A percentile compares a stretch with the other conserved stretches of the same genome.
Conservation (phyloP, 2,329 filamentous ascomycete genomes). For the Colletotrichum orbiculare region DNA sequence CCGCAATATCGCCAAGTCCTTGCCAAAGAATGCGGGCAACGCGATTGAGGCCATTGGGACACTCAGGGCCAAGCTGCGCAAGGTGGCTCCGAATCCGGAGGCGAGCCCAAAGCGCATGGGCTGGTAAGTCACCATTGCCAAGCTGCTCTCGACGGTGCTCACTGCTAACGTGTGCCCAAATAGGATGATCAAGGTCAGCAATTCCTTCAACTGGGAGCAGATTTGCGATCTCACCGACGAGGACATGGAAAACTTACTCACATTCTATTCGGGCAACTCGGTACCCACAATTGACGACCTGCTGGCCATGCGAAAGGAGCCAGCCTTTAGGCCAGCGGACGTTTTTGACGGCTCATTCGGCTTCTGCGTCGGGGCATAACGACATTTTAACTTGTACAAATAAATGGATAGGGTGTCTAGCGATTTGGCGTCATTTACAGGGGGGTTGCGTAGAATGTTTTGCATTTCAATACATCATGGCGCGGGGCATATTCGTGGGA, state of each 20-base stretch:
- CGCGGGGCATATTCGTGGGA: neutral
- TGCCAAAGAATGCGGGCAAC: conserved; percentile 84
- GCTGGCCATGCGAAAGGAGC: conserved; percentile 63
- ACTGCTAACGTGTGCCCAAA: conserved; percentile 7
- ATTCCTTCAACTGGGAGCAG: conserved; percentile 85
- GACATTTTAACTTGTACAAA: conserved; percentile 6
- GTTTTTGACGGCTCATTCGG: conserved; percentile 70
- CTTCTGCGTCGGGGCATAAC: conserved; percentile 61
- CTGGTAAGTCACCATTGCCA: conserved; percentile 66
- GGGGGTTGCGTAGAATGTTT: conserved; percentile 20
- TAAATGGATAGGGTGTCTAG: conserved; percentile 31
- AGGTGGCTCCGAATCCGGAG: conserved; percentile 76
- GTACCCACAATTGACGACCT: conserved; percentile 67
- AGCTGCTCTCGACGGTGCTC: neutral
- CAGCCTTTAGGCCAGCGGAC: conserved; percentile 57
- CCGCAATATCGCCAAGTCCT: conserved; percentile 78
- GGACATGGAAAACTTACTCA: conserved; percentile 85
- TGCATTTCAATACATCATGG: conserved; percentile 10
- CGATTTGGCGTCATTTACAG: conserved; percentile 29
- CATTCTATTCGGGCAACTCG: conserved; percentile 72
- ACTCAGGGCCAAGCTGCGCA: conserved; percentile 81
- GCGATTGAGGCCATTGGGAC: conserved; percentile 88
- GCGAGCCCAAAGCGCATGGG: conserved; percentile 90
- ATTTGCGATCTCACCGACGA: conserved; percentile 84
- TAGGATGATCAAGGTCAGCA: conserved; percentile 93